Evolutionary conservation across 352 stramenopile species (phyloP).

Genomic region (Elongisporangium anandrum): DNA sequence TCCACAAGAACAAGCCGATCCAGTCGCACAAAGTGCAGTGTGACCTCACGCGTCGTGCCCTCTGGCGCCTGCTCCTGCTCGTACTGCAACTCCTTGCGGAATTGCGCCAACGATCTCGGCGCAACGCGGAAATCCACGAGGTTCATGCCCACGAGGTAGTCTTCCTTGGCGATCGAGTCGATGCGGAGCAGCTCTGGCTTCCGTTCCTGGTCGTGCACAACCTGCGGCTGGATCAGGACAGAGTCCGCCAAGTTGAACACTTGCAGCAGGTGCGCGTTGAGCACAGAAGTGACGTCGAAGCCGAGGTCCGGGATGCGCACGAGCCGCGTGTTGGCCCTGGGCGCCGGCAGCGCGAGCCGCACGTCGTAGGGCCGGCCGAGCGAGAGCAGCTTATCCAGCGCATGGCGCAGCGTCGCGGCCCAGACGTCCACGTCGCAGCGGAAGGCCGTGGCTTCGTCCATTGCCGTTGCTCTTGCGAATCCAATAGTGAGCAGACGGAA

Average conservation of each 20-base stretch:
- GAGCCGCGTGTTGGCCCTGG: background rate
- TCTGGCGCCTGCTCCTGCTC: slow-evolving; percentile 19
- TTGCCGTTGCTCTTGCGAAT: background rate
- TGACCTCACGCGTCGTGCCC: slow-evolving; percentile 16
- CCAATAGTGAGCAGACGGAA: background rate
- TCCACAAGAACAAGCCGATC: slow-evolving; percentile 33
- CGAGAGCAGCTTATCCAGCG: slow-evolving; percentile 44
- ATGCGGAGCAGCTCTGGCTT: slow-evolving; percentile 26
- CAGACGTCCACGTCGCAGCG: background rate
- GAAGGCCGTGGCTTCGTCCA: background rate
- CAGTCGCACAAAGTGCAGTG: slow-evolving; percentile 59
- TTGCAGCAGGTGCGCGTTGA: slow-evolving; percentile 47
- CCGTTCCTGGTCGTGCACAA: slow-evolving; percentile 10
- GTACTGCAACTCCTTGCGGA: slow-evolving; percentile 33
- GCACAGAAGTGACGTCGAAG: slow-evolving; percentile 37
- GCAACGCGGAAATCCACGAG: slow-evolving; percentile 47
- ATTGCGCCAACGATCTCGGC: slow-evolving; percentile 31
- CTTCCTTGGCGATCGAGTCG: slow-evolving; percentile 85
- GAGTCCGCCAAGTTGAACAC: slow-evolving; percentile 38
- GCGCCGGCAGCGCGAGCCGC: slow-evolving; percentile 31
- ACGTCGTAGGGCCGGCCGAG: slow-evolving; percentile 55
- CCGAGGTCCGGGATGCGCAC: slow-evolving; percentile 28
- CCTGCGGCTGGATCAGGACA: slow-evolving; percentile 24
- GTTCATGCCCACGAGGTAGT: slow-evolving; percentile 89
- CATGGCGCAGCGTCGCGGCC: slow-evolving; percentile 20